Evolutionary conservation across 345 rosid species (phyloP), one percentile per base, ranked within the genome.

Genomic region (Angophora floribunda): DNA sequence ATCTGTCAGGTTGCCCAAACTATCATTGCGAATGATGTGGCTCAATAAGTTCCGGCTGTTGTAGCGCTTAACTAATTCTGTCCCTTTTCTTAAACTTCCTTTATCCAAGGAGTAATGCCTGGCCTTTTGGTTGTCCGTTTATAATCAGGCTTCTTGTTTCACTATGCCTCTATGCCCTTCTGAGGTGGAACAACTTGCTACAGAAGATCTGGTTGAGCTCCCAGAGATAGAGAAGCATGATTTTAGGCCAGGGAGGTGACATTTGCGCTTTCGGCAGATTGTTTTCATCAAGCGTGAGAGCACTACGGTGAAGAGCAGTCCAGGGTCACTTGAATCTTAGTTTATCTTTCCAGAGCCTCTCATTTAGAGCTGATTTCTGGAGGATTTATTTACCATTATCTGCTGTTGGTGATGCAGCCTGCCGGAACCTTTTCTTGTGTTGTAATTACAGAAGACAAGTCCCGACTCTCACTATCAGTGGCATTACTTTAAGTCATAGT

Each of bases 91-190:
- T 14, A 5, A 67, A 30, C 44, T 67, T 30, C 78, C 44, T 67
- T 67, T 67, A 10, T 70, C 80, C 17, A 70, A 36, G 82, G 82
- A 70, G 49, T 19, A 70, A 70, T 5, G 47, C 82, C 13, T 36
- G 85, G n/a, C 79, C 28, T 49, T 51, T 85, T 88, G 86, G 53
- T 78, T 86, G 86, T 87, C 89, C 13, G 67, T 85, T 49, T 87
- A 87, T 86, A 41, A 75, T 82, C 88, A 98, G 98, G 99, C 94
- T 94, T 90, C 94, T n/a, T 93, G 92, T 89, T 98, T 94, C 95
- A 92, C 97, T 95, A 91, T 98, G 98, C 92, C 95, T 92, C 97
- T 95, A 91, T 98, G 98, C 92, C 94, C 86, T 89, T 95, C 96
- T 89, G 94, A 95, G 92, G 94, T 95, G 55, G 97, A 95, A 89